These are phyloP conservation scores for Globisporangium carolinianum DNA, from an alignment of 352 stramenopile genomes.

Conservation along the genomic window DNA sequence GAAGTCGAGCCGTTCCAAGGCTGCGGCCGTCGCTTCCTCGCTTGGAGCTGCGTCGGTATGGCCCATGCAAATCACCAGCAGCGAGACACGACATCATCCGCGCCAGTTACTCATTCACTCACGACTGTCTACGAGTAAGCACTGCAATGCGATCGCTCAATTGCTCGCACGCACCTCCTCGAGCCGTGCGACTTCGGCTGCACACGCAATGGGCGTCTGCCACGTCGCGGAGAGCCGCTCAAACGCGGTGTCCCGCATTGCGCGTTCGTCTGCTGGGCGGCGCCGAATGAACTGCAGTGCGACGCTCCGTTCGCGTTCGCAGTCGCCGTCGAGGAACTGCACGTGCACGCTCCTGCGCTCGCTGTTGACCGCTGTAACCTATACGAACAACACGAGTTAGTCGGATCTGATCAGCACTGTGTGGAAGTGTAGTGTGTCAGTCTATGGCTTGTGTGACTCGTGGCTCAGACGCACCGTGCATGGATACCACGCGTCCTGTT, in stretches of 20 bases:
- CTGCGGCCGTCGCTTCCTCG: conserved; percentile 12
- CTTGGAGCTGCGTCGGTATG: conserved; percentile 15
- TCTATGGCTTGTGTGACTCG: too few relatives aligned
- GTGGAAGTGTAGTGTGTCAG: too few relatives aligned
- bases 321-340: conserved; percentile 40
- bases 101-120: background rate
- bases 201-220: conserved; percentile 21
- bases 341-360: conserved; percentile 21
- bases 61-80: background rate
- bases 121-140: background rate
- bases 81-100: too few relatives aligned
- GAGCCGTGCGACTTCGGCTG: conserved; percentile 30
- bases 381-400: background rate
- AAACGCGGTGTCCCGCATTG: conserved; percentile 19
- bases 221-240: conserved; percentile 25
- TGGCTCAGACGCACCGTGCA: background rate
- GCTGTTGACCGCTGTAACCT: conserved; percentile 22
- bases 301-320: conserved; percentile 38
- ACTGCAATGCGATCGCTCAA: too few relatives aligned
- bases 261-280: conserved; percentile 21
- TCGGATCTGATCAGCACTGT: background rate
- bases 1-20: conserved; percentile 18
- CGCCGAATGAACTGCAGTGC: conserved; percentile 27
- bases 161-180: conserved; percentile 21
- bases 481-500: conserved; percentile 8